Percentiles rank a stretch among this genome's conserved stretches.
These are phyloP conservation scores for Chaetomidium leptoderma DNA, from an alignment of 495 filamentous ascomycete genomes.

Conservation along the genomic window DNA sequence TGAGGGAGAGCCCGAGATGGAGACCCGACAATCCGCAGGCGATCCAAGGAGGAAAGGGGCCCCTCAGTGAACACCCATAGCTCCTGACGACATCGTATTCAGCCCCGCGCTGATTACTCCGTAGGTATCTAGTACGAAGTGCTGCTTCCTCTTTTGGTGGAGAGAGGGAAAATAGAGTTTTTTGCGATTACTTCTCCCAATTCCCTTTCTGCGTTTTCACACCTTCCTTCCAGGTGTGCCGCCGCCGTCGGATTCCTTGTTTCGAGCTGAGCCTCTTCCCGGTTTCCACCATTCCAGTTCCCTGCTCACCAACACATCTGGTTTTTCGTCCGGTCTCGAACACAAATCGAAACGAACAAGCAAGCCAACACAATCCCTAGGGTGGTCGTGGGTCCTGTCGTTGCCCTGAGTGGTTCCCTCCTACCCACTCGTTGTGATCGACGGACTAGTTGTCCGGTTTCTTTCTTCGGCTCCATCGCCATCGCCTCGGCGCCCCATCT, in stretches of 20 bases:
- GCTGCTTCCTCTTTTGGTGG: background rate
- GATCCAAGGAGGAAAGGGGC: background rate
- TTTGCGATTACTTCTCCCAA: background rate
- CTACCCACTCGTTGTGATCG: slow-evolving; percentile 1
- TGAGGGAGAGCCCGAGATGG: background rate
- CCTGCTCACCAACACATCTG: slow-evolving; percentile 1
- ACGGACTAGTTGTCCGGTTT: slow-evolving; percentile 5
- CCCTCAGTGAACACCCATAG: background rate
- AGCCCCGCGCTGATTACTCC: slow-evolving; percentile 9
- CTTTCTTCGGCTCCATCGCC: background rate
- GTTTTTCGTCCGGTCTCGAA: background rate
- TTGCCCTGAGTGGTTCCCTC: background rate
- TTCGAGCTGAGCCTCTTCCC: slow-evolving; percentile 4
- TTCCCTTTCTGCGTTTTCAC: background rate
- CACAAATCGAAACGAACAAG: background rate
- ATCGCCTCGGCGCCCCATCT: background rate
- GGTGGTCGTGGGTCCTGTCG: background rate
- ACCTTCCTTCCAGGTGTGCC: background rate
- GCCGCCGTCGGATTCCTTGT: slow-evolving; percentile 5
- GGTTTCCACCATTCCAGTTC: slow-evolving; percentile 1
- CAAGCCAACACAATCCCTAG: background rate
- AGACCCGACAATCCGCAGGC: background rate
- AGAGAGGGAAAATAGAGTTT: background rate
- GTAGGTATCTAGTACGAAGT: too few species aligned
- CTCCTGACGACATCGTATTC: slow-evolving; percentile 14